phyloP scores from a whole-genome alignment of 352 stramenopile genomes.

The Phytophthora litchii region DNA sequence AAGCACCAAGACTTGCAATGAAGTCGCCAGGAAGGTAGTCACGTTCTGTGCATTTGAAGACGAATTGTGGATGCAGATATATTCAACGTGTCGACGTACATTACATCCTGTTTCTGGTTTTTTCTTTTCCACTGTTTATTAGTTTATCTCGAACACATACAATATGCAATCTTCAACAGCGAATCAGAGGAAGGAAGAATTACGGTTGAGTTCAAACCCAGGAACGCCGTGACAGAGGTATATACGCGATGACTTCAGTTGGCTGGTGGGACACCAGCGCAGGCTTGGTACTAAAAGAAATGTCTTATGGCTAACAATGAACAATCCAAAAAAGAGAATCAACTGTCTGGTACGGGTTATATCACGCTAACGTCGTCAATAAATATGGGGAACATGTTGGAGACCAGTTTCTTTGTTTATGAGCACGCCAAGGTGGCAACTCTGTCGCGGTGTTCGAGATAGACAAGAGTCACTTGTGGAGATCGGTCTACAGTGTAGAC shows the following conservation, averaged over 20 bases:
- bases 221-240: conserved; percentile 19
- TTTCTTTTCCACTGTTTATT: no score
- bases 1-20: no score
- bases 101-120: no score
- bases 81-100: no score
- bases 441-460: conserved; percentile 27
- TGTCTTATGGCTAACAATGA: conserved; percentile 15
- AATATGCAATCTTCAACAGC: no score
- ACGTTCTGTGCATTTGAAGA: no score
- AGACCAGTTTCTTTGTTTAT: conserved; percentile 38
- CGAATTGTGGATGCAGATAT: no score
- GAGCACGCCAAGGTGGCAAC: conserved; percentile 28
- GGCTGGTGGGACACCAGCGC: conserved; percentile 9
- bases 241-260: conserved; percentile 10
- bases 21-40: no score
- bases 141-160: no score
- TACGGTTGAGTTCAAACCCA: conserved; percentile 24
- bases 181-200: no score
- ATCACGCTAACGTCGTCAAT: conserved; percentile 34
- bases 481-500: no score
- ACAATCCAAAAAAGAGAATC: conserved; percentile 24
- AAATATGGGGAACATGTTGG: conserved; percentile 34
- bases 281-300: conserved; percentile 26
- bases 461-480: conserved; percentile 22
- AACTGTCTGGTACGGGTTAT: conserved; percentile 34